A percentile compares a stretch with the other conserved stretches of the same genome.
phyloP scores from a whole-genome alignment of 345 rosid genomes.

The Abelmoschus esculentus region DNA sequence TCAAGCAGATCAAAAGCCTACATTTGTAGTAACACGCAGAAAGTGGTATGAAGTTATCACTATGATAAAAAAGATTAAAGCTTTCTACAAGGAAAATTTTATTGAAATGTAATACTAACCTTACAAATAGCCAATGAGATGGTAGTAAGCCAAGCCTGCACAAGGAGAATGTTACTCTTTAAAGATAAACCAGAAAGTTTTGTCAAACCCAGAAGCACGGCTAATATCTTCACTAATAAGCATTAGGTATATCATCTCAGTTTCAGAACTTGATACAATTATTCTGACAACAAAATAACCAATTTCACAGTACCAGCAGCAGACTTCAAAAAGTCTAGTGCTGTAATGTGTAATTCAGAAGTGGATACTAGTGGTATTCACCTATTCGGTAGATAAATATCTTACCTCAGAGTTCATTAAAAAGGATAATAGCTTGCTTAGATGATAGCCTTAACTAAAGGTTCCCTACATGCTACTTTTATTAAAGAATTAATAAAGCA shows the following conservation, averaged over 20 bases:
- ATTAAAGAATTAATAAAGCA: neutral
- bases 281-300: neutral
- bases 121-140: conserved; percentile 65
- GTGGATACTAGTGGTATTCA: neutral
- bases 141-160: conserved; percentile 92
- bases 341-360: neutral
- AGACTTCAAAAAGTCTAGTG: neutral
- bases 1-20: conserved; percentile 84
- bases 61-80: neutral
- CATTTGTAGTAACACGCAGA: conserved; percentile 11
- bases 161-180: conserved; percentile 3
- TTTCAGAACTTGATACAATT: neutral
- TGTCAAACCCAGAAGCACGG: neutral
- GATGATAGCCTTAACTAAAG: neutral
- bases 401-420: neutral
- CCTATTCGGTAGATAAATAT: neutral
- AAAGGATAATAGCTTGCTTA: neutral
- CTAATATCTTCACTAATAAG: neutral
- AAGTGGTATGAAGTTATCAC: conserved; percentile 6
- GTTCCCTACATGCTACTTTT: neutral
- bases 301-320: neutral
- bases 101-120: conserved; percentile 39
- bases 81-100: neutral
- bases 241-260: neutral
- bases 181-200: neutral